These are phyloP conservation scores for Leptosphaerulina australis DNA, from an alignment of 2,329 filamentous ascomycete genomes.

Conservation along the genomic window DNA sequence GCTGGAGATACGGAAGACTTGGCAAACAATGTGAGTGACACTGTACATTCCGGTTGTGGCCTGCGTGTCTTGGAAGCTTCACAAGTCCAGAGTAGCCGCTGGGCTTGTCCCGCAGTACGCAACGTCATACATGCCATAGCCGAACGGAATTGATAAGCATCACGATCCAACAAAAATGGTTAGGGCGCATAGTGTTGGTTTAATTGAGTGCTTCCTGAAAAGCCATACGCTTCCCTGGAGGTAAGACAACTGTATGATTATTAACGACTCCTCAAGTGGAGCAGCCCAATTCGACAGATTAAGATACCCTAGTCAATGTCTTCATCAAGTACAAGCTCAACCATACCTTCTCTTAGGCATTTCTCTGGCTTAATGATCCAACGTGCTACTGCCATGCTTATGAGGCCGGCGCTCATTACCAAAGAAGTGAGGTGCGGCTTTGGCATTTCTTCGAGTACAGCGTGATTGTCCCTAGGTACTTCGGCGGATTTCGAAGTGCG, in stretches of 20 bases:
- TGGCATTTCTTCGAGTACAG: conserved; percentile 39
- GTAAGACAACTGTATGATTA: too few species aligned
- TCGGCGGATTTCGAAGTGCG: conserved; percentile 28
- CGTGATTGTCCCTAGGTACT: conserved; percentile 31
- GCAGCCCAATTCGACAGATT: neutral
- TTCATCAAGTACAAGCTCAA: conserved; percentile 28
- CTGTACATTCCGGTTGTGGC: conserved; percentile 1
- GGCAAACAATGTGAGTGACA: conserved; percentile 9
- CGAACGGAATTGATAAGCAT: neutral
- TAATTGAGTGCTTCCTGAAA: too few species aligned
- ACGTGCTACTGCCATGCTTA: conserved; percentile 40
- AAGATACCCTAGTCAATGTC: neutral
- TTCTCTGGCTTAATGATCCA: conserved; percentile 27
- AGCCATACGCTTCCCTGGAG: too few species aligned
- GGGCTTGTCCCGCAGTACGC: neutral
- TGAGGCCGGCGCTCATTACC: conserved; percentile 43
- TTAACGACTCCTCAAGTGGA: too few species aligned
- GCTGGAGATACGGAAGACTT: conserved; percentile 20
- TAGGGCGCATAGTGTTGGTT: too few species aligned
- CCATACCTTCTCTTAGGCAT: conserved; percentile 15
- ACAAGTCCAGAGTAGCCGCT: neutral
- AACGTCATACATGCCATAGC: conserved; percentile 1
- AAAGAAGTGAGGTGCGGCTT: conserved; percentile 40
- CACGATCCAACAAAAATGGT: too few species aligned
- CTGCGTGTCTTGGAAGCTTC: conserved; percentile 9